Percentiles rank a stretch among this genome's conserved stretches.
Conservation (phyloP, 768 basidiomycete species). For the Paxillus ammoniavirescens region DNA sequence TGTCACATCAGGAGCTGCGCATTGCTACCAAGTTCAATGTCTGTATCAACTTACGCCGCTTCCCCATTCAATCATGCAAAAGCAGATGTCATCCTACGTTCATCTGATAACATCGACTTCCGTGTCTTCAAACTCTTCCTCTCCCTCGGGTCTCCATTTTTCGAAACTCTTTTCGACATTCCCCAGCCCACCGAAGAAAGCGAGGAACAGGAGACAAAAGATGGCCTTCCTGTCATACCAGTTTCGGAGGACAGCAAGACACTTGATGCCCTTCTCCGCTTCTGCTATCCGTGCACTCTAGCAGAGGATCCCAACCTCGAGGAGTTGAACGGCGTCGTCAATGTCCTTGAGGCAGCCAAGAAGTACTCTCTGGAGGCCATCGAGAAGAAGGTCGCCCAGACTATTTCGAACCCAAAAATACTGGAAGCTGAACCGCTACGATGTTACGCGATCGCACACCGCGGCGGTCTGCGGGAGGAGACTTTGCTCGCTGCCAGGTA, state of each 20-base stretch:
- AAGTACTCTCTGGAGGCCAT: constrained; percentile 22
- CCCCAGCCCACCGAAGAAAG: constrained; percentile 21
- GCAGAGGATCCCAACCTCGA: constrained; percentile 16
- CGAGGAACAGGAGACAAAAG: constrained; percentile 9
- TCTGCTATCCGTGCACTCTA: constrained; percentile 22
- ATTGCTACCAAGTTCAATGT: too few species aligned
- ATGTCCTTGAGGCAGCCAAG: constrained; percentile 15
- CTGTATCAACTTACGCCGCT: constrained; percentile 3
- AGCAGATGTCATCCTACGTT: constrained; percentile 23
- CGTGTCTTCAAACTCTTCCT: constrained; percentile 32
- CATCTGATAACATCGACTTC: constrained; percentile 30
- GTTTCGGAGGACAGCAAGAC: constrained; percentile 21
- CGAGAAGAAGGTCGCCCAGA: constrained; percentile 19
- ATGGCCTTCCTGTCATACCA: constrained; percentile 17
- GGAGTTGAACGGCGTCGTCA: constrained; percentile 5
- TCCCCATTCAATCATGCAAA: constrained; percentile 23
- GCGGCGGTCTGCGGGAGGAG: constrained; percentile 20
- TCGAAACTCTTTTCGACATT: constrained; percentile 30
- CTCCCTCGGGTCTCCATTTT: constrained; percentile 33
- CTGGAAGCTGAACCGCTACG: constrained; percentile 24
- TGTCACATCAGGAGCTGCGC: too few species aligned
- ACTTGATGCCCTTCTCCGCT: constrained; percentile 20
- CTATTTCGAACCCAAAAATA: constrained; percentile 19
- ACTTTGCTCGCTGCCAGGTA: constrained; percentile 28
- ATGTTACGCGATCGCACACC: constrained; percentile 31